These are phyloP conservation scores for Endogone sp. DNA, from an alignment of 192 early-diverging fungal genomes.

Conservation along the genomic window DNA sequence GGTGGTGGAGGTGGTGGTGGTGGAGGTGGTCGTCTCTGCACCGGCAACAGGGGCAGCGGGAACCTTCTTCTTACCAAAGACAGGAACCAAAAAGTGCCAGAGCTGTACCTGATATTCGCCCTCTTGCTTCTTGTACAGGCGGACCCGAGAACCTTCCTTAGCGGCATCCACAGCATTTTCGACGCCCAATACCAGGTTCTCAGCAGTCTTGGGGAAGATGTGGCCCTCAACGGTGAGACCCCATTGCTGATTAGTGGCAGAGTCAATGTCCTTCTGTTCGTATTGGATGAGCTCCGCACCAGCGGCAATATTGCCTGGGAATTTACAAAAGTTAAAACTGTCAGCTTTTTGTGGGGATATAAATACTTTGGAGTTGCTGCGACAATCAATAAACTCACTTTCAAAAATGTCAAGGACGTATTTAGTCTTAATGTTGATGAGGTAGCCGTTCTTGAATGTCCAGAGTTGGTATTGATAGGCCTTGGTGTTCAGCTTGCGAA, in stretches of 20 bases:
- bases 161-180: neutral
- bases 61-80: slow-evolving; percentile 6
- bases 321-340: too few relatives aligned
- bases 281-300: slow-evolving; percentile 26
- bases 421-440: slow-evolving; percentile 24
- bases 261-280: slow-evolving; percentile 23
- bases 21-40: slow-evolving; percentile 6
- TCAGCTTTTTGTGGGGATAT: neutral
- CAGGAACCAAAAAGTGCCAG: neutral
- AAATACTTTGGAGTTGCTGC: slow-evolving; percentile 5
- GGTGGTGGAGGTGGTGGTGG: slow-evolving; percentile 1
- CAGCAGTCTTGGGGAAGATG: slow-evolving; percentile 25
- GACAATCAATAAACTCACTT: too few relatives aligned
- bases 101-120: neutral
- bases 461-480: slow-evolving; percentile 23
- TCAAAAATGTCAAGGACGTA: slow-evolving; percentile 24
- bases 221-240: slow-evolving; percentile 24
- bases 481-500: too few relatives aligned
- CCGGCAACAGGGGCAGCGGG: slow-evolving; percentile 7
- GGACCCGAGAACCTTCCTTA: neutral
- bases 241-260: slow-evolving; percentile 29
- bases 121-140: neutral
- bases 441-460: slow-evolving; percentile 15
- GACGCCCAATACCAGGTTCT: slow-evolving; percentile 30
- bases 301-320: neutral